phyloP scores from a whole-genome alignment of 768 basidiomycete genomes.

The Hemileccinum impolitum region DNA sequence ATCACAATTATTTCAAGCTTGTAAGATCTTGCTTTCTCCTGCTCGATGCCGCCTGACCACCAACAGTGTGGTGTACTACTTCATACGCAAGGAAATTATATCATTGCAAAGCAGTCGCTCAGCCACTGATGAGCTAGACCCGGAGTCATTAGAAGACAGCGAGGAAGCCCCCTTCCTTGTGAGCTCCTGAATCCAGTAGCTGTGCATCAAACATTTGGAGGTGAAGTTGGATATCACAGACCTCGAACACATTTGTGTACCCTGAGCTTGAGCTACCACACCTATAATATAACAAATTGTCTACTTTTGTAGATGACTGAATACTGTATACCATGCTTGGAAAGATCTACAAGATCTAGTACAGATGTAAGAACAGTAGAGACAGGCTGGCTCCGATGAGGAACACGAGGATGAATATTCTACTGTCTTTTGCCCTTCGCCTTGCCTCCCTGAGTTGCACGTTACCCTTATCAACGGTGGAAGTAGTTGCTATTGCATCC shows the following conservation, averaged over 20 bases:
- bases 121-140: conserved; percentile 51
- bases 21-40: conserved; percentile 40
- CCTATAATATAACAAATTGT: not conserved
- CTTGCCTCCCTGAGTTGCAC: conserved; percentile 86
- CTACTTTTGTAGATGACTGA: conserved; percentile 1
- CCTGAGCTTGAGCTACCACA: not conserved
- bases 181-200: not conserved
- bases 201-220: not conserved
- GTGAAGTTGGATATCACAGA: not conserved
- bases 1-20: conserved; percentile 61
- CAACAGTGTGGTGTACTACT: conserved; percentile 60
- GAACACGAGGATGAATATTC: conserved; percentile 89
- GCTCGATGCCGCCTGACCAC: conserved; percentile 12
- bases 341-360: conserved; percentile 41
- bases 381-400: conserved; percentile 89
- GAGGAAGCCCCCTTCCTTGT: conserved; percentile 54
- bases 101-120: conserved; percentile 47
- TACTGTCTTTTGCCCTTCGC: conserved; percentile 79
- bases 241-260: not conserved
- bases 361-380: conserved; percentile 90
- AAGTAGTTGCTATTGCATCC: conserved; percentile 86
- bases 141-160: conserved; percentile 56
- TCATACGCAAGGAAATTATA: conserved; percentile 60
- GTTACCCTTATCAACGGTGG: conserved; percentile 86
- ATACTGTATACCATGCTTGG: conserved; percentile 5